phyloP scores from a whole-genome alignment of 129 eudicot species.

The Tagetes erecta region DNA sequence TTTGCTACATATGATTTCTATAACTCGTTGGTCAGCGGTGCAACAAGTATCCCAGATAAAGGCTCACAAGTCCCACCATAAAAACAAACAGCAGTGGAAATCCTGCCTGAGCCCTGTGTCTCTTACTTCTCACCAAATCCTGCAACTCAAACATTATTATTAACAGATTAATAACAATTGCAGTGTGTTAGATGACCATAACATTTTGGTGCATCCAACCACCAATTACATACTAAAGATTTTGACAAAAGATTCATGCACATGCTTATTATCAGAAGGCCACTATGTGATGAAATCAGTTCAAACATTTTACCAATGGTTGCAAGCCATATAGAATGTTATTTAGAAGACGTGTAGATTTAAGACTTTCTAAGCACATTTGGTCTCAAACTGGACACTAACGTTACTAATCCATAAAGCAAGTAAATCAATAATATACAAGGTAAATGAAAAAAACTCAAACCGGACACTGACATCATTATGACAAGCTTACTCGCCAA shows the following conservation, averaged over 20 bases:
- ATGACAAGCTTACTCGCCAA: slow-evolving; percentile 11
- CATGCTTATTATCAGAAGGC: too few relatives aligned
- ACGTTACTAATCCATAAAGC: slow-evolving; percentile 1
- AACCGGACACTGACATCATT: neutral
- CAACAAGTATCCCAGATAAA: slow-evolving; percentile 54
- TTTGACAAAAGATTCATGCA: too few relatives aligned
- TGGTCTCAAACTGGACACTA: neutral
- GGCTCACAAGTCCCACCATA: slow-evolving; percentile 66
- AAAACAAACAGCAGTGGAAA: slow-evolving; percentile 74
- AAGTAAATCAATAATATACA: neutral
- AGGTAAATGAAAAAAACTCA: neutral
- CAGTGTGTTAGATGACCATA: neutral
- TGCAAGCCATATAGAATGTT: too few relatives aligned
- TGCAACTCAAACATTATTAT: slow-evolving; percentile 24
- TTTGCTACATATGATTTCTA: neutral
- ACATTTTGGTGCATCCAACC: neutral
- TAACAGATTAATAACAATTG: neutral
- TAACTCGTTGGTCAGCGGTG: slow-evolving; percentile 29
- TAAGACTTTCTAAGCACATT: slow-evolving; percentile 5
- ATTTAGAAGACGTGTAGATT: neutral
- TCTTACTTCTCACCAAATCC: slow-evolving; percentile 61
- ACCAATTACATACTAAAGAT: too few relatives aligned
- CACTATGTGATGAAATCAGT: neutral
- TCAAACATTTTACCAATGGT: neutral
- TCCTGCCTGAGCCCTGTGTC: slow-evolving; percentile 55